These are phyloP conservation scores for Verbena officinalis DNA, from an alignment of 257 asterid species.

Conservation along the genomic window DNA sequence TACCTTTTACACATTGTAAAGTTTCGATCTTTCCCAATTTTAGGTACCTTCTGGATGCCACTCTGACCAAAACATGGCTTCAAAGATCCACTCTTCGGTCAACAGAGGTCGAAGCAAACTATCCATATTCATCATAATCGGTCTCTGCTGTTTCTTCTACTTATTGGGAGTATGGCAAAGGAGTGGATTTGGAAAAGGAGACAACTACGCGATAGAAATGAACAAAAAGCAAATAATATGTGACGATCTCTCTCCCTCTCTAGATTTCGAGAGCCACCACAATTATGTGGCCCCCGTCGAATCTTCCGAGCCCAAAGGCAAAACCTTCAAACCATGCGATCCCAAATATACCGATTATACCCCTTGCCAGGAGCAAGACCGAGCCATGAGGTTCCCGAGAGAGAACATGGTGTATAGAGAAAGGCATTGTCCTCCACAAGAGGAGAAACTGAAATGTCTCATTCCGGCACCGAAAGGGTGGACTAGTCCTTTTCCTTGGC, in stretches of 20 bases:
- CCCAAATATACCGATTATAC: slow-evolving; percentile 65
- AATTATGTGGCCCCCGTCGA: slow-evolving; percentile 52
- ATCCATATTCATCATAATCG: slow-evolving; percentile 61
- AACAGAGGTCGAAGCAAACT: slow-evolving; percentile 63
- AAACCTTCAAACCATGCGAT: slow-evolving; percentile 67
- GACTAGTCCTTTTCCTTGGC: slow-evolving; percentile 89
- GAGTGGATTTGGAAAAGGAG: slow-evolving; percentile 92
- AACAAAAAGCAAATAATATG: slow-evolving; percentile 62
- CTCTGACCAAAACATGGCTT: slow-evolving; percentile 54
- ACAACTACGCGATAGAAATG: slow-evolving; percentile 58
- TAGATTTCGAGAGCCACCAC: slow-evolving; percentile 83
- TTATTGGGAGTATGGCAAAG: slow-evolving; percentile 82
- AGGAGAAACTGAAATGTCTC: slow-evolving; percentile 75
- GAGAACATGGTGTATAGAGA: slow-evolving; percentile 88
- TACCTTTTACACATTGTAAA: slow-evolving; percentile 4
- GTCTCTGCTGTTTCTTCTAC: slow-evolving; percentile 78
- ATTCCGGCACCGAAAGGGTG: slow-evolving; percentile 89
- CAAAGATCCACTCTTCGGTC: slow-evolving; percentile 55
- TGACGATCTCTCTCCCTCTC: slow-evolving; percentile 39
- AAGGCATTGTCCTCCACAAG: slow-evolving; percentile 86
- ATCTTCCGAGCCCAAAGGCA: slow-evolving; percentile 63
- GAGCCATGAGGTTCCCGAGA: slow-evolving; percentile 90
- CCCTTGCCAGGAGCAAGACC: slow-evolving; percentile 95
- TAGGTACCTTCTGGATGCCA: slow-evolving; percentile 43
- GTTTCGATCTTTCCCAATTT: neutral